Conservation (phyloP, 2,329 filamentous ascomycete genomes). For the Verticillium nubilum region DNA sequence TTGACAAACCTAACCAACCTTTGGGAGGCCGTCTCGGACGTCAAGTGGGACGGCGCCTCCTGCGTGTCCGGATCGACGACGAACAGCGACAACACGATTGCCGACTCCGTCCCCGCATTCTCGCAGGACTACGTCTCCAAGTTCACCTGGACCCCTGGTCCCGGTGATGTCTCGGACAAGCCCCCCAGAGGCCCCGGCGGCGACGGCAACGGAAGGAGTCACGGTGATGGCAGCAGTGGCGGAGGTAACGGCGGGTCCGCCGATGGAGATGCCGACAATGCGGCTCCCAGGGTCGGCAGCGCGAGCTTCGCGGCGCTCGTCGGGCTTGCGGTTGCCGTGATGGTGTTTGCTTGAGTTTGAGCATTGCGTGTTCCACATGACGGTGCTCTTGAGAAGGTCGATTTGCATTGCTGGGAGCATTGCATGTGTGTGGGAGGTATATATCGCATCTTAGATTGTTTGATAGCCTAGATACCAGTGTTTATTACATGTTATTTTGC, state of each 20-base stretch:
- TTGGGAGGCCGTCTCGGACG: slow-evolving; percentile 41
- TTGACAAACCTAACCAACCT: slow-evolving; percentile 42
- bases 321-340: neutral
- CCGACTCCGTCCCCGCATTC: neutral
- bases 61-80: slow-evolving; percentile 11
- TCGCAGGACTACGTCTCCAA: slow-evolving; percentile 5
- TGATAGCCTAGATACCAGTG: neutral
- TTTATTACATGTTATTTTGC: neutral
- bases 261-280: slow-evolving; percentile 2
- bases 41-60: slow-evolving; percentile 9
- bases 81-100: slow-evolving; percentile 7
- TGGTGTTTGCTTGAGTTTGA: neutral
- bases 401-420: neutral
- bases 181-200: neutral
- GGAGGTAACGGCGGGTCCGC: neutral
- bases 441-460: neutral
- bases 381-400: neutral
- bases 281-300: neutral
- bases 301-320: neutral
- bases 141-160: slow-evolving; percentile 6
- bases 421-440: neutral
- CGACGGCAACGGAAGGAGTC: neutral
- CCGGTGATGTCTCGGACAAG: slow-evolving; percentile 5
- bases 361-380: neutral
- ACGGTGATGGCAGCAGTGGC: neutral